Percentiles rank a stretch among this genome's conserved stretches.
Conservation (phyloP, 441 rosid genomes). For the Pelargonium fulgidum region DNA sequence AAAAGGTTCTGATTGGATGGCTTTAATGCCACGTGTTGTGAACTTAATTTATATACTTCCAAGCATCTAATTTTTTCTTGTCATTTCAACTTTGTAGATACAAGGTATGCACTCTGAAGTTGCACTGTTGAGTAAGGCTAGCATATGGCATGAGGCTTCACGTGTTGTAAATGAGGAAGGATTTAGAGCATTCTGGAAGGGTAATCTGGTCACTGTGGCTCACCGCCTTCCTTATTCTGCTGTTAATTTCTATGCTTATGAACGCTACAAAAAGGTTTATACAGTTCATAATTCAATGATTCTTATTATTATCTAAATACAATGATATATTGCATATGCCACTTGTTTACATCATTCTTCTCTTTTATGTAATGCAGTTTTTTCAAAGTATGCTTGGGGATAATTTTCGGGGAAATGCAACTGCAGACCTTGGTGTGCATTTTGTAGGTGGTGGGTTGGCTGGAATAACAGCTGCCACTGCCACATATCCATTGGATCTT, state of each 20-base stretch:
- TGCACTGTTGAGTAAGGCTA: conserved; percentile 53
- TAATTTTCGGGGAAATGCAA: conserved; percentile 37
- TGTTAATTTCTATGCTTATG: conserved; percentile 76
- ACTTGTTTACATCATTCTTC: conserved; percentile 9
- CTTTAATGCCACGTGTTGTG: not conserved
- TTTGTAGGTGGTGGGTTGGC: conserved; percentile 92
- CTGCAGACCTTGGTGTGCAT: conserved; percentile 53
- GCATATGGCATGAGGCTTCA: conserved; percentile 84
- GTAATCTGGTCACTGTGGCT: conserved; percentile 81
- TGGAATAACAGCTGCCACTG: conserved; percentile 88
- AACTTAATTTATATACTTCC: too few species aligned
- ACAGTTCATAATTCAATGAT: not conserved
- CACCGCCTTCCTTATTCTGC: conserved; percentile 87
- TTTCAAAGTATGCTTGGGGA: conserved; percentile 49
- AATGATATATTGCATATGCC: not conserved
- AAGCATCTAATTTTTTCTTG: not conserved
- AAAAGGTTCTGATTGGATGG: not conserved
- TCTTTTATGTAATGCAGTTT: conserved; percentile 39
- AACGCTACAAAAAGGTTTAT: conserved; percentile 64
- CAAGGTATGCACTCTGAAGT: conserved; percentile 90
- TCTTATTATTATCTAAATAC: not conserved
- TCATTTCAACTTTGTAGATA: conserved; percentile 34
- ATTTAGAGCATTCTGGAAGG: conserved; percentile 83
- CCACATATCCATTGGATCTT: conserved; percentile 90
- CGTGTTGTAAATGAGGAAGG: conserved; percentile 78